Evolutionary conservation across 2,329 filamentous ascomycete species (phyloP), one percentile per base, ranked within the genome.

Genomic region (Ophiostoma novo-ulmi): DNA sequence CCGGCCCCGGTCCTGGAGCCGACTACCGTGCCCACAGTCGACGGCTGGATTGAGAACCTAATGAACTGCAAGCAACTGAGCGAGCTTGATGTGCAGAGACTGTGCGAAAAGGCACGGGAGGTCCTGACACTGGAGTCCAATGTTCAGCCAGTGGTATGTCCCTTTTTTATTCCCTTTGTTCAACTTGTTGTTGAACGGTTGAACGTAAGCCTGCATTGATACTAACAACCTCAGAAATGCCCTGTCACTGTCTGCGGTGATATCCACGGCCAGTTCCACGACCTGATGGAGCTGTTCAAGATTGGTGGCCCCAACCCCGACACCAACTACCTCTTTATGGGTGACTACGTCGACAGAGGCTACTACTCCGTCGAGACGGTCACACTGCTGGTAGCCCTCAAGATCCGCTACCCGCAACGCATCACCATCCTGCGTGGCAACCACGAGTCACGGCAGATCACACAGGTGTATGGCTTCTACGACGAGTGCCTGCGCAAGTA

Each of bases 351-450:
- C 78, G 95, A 99, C 81, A 90, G 95, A 84, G 95, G 95, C 74
- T 99, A 97, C 85, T 99, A 98, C 84, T 97, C 94, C 38, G 93
- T 99, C 75, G 95, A 99, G 85, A 98, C 95, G 7, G 94, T 99
- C 75, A 97, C 94, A 22, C 89, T 99, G 71, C 90, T 99, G 76
- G 93, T 98, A 77, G 93, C 92, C 74, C 89, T 98, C 80, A 99
- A 98, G 86, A 97, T 98, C 79, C 91, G 95, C 84, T 97, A 98
- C 82, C 95, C 95, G 73, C 90, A 94, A 81, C 92, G 95, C 82
- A 98, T 99, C 82, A 98, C 95, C 76, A 96, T 99, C 79, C 91
- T 99, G 76, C 94, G 95, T 79, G 95, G 95, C 78, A 99, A 99
- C 83, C 95, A 99, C 87, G 95, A 99, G 83, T 97, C 94, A 74